Evolutionary conservation across 1,139 yeast genomes (phyloP).

Genomic region (Meyerozyma sp.): DNA sequence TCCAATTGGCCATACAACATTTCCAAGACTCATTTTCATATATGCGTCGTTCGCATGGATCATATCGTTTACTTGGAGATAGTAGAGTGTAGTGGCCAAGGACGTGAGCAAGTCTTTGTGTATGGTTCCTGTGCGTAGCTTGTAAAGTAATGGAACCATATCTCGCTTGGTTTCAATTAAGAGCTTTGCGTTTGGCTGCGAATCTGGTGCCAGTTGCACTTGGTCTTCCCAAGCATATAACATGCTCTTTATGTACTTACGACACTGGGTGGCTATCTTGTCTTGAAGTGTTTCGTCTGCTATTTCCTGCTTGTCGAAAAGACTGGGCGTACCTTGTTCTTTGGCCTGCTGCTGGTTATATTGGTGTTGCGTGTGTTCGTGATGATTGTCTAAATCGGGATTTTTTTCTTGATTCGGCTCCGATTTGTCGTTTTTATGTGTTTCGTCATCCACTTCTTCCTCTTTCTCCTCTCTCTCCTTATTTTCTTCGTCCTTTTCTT

Average conservation of each 20-base stretch:
- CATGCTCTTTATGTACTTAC: constrained; percentile 45
- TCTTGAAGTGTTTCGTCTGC: constrained; percentile 19
- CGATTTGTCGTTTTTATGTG: not conserved
- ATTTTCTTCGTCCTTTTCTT: constrained; percentile 3
- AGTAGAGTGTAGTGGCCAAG: constrained; percentile 53
- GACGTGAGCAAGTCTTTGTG: constrained; percentile 44
- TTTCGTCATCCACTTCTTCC: constrained; percentile 3
- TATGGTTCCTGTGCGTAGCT: constrained; percentile 47
- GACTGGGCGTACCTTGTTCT: constrained; percentile 18
- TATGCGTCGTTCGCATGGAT: constrained; percentile 64
- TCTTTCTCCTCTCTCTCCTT: constrained; percentile 3
- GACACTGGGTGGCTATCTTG: constrained; percentile 36
- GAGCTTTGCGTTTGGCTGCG: constrained; percentile 10
- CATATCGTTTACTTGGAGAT: constrained; percentile 52
- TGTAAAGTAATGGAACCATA: constrained; percentile 55
- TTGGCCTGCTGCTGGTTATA: constrained; percentile 14
- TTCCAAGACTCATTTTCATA: constrained; percentile 75
- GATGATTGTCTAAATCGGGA: too few relatives aligned
- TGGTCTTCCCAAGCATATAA: constrained; percentile 41
- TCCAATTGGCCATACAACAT: constrained; percentile 93
- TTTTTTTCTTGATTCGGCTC: too few relatives aligned
- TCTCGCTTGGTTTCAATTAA: constrained; percentile 55
- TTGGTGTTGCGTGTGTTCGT: constrained; percentile 9
- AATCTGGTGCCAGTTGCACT: constrained; percentile 2
- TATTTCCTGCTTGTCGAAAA: constrained; percentile 31